Conservation (phyloP, 2,329 filamentous ascomycete genomes). For the Onygena corvina region DNA sequence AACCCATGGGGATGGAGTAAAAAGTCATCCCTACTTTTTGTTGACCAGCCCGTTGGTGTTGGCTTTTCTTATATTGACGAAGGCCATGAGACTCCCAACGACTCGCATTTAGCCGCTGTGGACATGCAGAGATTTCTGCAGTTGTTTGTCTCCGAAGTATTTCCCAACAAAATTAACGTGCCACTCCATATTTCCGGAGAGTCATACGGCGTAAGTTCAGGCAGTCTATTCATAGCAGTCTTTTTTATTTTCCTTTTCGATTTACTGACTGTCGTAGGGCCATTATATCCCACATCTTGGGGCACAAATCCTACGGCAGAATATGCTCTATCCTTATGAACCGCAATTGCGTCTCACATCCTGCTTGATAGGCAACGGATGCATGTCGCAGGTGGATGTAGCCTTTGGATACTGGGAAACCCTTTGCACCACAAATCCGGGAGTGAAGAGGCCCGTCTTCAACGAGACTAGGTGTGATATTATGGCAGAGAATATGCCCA, state of each 20-base stretch:
- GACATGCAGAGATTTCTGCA: conserved; percentile 40
- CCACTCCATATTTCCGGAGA: conserved; percentile 39
- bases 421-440: conserved; percentile 35
- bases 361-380: conserved; percentile 36
- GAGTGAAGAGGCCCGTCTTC: conserved; percentile 18
- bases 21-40: conserved; percentile 18
- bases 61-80: conserved; percentile 30
- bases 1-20: conserved; percentile 23
- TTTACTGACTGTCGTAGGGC: no score
- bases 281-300: conserved; percentile 2
- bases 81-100: conserved; percentile 23
- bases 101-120: conserved; percentile 33
- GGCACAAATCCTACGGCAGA: neutral
- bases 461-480: conserved; percentile 18
- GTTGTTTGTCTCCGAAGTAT: conserved; percentile 35
- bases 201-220: conserved; percentile 31
- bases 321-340: neutral
- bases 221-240: neutral
- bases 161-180: conserved; percentile 30
- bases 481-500: conserved; percentile 34
- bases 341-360: conserved; percentile 25
- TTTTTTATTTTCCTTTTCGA: no score
- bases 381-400: conserved; percentile 31
- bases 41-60: conserved; percentile 30
- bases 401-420: conserved; percentile 36